phyloP scores from a whole-genome alignment of 768 basidiomycete species.

The Leucocoprinus birnbaumii region DNA sequence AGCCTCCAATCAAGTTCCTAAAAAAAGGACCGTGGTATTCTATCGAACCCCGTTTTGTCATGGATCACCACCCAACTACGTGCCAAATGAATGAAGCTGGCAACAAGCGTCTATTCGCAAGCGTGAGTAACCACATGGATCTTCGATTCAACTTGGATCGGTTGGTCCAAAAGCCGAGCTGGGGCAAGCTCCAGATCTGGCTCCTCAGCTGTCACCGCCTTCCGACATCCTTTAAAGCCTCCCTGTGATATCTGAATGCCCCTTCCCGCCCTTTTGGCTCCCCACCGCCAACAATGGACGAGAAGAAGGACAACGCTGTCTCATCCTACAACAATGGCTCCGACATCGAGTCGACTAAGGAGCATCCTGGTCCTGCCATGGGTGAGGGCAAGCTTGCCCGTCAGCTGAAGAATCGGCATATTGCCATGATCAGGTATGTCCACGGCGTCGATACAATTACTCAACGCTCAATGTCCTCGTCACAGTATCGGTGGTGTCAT shows the following conservation, averaged over 20 bases:
- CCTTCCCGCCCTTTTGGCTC: not conserved
- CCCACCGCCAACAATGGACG: slow-evolving; percentile 2
- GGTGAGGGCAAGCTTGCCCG: slow-evolving; percentile 39
- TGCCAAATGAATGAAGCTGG: not conserved
- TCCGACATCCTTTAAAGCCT: not conserved
- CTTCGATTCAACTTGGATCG: not conserved
- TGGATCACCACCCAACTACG: not conserved
- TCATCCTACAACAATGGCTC: not conserved
- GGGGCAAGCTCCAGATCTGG: not conserved
- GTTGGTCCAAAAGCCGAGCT: not conserved
- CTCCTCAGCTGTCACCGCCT: not conserved
- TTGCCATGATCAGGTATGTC: slow-evolving; percentile 76
- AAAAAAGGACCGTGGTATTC: not conserved
- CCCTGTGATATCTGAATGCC: too few species aligned
- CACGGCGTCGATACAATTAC: not conserved
- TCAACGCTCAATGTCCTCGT: not conserved
- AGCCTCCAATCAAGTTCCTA: not conserved
- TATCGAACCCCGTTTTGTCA: not conserved
- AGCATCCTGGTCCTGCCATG: not conserved
- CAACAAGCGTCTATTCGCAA: not conserved
- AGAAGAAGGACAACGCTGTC: slow-evolving; percentile 1
- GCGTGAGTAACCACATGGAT: not conserved
- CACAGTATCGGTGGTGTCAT: slow-evolving; percentile 60
- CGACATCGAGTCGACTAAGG: slow-evolving; percentile 6
- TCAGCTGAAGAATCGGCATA: slow-evolving; percentile 74